These are phyloP conservation scores for Yarrowia keelungensis DNA, from an alignment of 805 yeast genomes.

Conservation along the genomic window DNA sequence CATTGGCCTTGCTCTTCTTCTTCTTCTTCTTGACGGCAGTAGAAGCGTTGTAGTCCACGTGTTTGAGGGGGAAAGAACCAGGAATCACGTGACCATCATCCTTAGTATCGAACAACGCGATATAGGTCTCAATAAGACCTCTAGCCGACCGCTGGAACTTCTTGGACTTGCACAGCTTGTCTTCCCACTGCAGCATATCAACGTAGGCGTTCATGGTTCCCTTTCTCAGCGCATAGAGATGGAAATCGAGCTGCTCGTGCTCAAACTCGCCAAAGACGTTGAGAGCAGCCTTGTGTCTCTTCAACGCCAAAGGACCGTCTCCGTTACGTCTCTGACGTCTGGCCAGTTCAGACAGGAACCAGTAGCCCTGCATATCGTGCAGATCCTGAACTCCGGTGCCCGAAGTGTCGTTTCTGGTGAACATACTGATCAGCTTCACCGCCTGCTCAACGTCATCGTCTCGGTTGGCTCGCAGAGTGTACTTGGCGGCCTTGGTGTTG, in stretches of 20 bases:
- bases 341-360: conserved; percentile 87
- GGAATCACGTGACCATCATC: conserved; percentile 37
- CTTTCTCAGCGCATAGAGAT: conserved; percentile 85
- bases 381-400: conserved; percentile 87
- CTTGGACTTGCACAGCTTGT: conserved; percentile 70
- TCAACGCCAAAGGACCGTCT: conserved; percentile 73
- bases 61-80: conserved; percentile 45
- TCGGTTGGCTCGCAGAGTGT: conserved; percentile 67
- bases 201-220: conserved; percentile 89
- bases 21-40: conserved; percentile 54
- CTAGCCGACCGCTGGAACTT: conserved; percentile 71
- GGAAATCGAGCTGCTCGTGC: conserved; percentile 93
- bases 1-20: conserved; percentile 45
- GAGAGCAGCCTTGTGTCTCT: conserved; percentile 72
- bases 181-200: conserved; percentile 83
- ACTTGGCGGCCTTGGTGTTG: conserved; percentile 86
- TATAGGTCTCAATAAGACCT: conserved; percentile 67
- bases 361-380: conserved; percentile 87
- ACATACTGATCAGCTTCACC: conserved; percentile 71
- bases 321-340: conserved; percentile 76
- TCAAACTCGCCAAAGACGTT: conserved; percentile 73
- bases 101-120: conserved; percentile 51
- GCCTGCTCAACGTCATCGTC: conserved; percentile 72
- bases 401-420: conserved; percentile 83
- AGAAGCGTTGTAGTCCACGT: conserved; percentile 56